These are phyloP conservation scores for Pythium diclinum DNA, from an alignment of 352 stramenopile species.

Conservation along the genomic window DNA sequence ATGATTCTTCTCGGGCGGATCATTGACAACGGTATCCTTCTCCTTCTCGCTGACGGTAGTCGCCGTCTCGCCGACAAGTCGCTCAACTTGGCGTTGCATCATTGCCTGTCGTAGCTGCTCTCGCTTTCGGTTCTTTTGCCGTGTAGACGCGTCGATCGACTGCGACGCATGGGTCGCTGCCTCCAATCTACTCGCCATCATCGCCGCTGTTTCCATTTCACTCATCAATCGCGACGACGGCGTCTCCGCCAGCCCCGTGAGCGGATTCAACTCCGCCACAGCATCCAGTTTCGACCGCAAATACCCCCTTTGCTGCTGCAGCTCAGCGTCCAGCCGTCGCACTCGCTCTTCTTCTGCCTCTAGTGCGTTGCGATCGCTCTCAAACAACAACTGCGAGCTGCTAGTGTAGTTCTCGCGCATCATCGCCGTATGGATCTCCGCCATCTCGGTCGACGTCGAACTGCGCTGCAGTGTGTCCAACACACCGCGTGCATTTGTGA, in stretches of 20 bases:
- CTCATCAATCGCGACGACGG: constrained; percentile 40
- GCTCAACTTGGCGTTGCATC: constrained; percentile 21
- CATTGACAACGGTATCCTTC: background rate
- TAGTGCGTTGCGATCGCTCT: constrained; percentile 39
- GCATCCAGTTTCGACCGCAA: constrained; percentile 1
- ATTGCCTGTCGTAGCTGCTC: constrained; percentile 34
- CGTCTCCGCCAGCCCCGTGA: constrained; percentile 36
- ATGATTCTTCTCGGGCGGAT: background rate
- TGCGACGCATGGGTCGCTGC: background rate
- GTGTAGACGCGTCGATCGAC: background rate
- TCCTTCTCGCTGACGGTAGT: background rate
- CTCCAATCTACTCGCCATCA: background rate
- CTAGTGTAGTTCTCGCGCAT: constrained; percentile 52
- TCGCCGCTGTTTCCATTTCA: background rate
- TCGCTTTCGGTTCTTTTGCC: constrained; percentile 26
- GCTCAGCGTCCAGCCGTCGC: constrained; percentile 15
- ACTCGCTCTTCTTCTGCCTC: constrained; percentile 33
- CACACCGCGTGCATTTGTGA: constrained; percentile 35
- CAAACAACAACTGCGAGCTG: constrained; percentile 51
- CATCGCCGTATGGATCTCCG: constrained; percentile 29
- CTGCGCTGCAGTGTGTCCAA: constrained; percentile 48
- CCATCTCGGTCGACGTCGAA: constrained; percentile 24
- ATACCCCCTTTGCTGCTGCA: constrained; percentile 10
- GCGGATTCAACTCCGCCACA: constrained; percentile 35
- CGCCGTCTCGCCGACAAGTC: background rate